A percentile compares a stretch with the other conserved stretches of the same genome.
These are phyloP conservation scores for Boletus edulis DNA, from an alignment of 768 basidiomycete genomes.

Conservation along the genomic window DNA sequence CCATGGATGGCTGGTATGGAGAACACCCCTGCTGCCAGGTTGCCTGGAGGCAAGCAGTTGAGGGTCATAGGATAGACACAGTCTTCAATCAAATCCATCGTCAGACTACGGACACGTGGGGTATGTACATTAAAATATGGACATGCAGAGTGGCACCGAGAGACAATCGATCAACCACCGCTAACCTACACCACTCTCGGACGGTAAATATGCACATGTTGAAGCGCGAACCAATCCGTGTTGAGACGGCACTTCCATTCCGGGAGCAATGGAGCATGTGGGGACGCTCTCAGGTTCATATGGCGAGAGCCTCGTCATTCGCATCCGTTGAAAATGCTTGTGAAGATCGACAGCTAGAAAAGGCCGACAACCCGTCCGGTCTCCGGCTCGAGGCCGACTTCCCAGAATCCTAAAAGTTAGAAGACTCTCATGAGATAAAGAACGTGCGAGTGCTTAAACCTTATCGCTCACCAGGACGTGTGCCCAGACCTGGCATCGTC, in stretches of 20 bases:
- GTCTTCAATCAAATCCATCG: neutral
- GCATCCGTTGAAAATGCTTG: slow-evolving; percentile 21
- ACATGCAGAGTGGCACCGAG: slow-evolving; percentile 5
- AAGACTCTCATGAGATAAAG: slow-evolving; percentile 8
- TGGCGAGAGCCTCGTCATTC: neutral
- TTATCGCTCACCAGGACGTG: slow-evolving; percentile 66
- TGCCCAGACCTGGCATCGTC: slow-evolving; percentile 96
- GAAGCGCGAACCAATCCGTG: slow-evolving; percentile 39
- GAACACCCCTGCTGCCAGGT: slow-evolving; percentile 20
- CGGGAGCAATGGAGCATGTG: slow-evolving; percentile 16
- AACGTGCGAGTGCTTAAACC: neutral
- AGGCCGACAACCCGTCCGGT: slow-evolving; percentile 83
- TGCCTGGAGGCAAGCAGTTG: slow-evolving; percentile 35
- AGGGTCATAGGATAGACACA: neutral
- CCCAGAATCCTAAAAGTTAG: slow-evolving; percentile 73
- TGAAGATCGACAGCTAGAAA: slow-evolving; percentile 48
- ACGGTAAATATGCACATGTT: slow-evolving; percentile 33
- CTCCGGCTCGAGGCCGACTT: slow-evolving; percentile 77
- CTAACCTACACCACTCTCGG: slow-evolving; percentile 15
- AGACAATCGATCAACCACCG: no score
- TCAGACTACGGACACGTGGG: neutral
- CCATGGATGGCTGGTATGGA: neutral
- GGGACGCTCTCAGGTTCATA: slow-evolving; percentile 14
- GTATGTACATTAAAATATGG: slow-evolving; percentile 11
- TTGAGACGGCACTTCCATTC: slow-evolving; percentile 34